Conservation (phyloP, 352 stramenopile species). For the Peronosclerospora sorghi region DNA sequence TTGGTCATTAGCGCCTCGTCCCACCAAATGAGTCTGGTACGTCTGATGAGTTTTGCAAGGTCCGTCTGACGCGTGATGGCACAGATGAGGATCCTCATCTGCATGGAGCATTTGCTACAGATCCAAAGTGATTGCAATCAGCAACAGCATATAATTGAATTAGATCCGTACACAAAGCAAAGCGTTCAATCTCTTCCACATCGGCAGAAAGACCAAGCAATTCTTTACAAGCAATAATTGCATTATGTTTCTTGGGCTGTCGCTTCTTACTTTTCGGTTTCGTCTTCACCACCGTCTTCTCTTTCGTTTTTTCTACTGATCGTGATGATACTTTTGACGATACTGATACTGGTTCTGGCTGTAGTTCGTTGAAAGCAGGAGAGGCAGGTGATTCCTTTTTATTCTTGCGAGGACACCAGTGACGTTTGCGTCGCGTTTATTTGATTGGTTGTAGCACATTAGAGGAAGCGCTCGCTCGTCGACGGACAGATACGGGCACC, state of each 20-base stretch:
- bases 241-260: no score
- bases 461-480: not conserved
- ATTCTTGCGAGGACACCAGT: conserved; percentile 17
- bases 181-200: conserved; percentile 28
- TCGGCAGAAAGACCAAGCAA: conserved; percentile 1
- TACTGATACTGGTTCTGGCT: not conserved
- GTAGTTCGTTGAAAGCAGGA: not conserved
- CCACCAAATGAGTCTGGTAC: no score
- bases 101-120: conserved; percentile 73
- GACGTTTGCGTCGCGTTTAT: conserved; percentile 5
- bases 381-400: not conserved
- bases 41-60: no score
- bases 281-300: not conserved
- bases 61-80: no score
- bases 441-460: not conserved
- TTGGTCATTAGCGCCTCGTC: no score
- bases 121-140: conserved; percentile 80
- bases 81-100: conserved; percentile 67
- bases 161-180: conserved; percentile 53
- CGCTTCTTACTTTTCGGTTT: not conserved
- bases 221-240: no score
- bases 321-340: no score
- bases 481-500: conserved; percentile 21
- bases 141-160: conserved; percentile 64
- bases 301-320: not conserved